Evolutionary conservation across 257 asterid genomes (phyloP), one percentile per base, ranked within the genome.

Genomic region (Thymus quinquecostatus): DNA sequence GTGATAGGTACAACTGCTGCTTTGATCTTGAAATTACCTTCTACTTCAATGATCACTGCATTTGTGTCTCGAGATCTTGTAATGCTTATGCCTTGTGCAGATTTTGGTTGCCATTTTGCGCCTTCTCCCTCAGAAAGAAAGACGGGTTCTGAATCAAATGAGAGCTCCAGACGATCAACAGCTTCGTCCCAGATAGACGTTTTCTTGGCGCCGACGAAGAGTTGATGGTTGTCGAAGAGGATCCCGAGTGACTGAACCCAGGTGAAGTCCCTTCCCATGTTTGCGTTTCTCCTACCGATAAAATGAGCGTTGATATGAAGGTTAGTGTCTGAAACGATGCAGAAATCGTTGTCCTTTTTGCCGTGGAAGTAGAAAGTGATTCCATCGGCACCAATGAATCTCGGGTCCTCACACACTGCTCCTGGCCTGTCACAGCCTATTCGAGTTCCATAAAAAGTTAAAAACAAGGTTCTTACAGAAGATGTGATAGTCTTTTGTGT

Each of bases 171-270:
- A 11, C 78, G 93, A 80, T 92, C 97, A 6, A 80, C 48, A 3
- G 83, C 68, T 10, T 81, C 56, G 72, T 84, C 81, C 98, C 96
- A 90, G 1, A 79, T 73, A 12, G 93, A 71, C 5, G 98, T 88
- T 61, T 84, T 90, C 61, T 77, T 79, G 65, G 96, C 91, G 30
- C 88, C 95, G 0, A 90, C 29, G 5, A 65, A 84, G 70, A 92
- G 59, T 72, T 73, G 86, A 50, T 92, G 92, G 76, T 64, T 69
- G 81, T 77, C 81, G 54, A 82, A 90, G 58, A 90, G 91, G 75
- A 92, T 88, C 14, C 97, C 98, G 0, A 88, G 91, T n/a, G 97
- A 90, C 27, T 92, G 87, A 10, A 92, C 90, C 98, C 98, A 92
- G 29, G 95, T 92, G 59, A 90, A 92, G 87, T 90, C 97, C 48